Conservation (phyloP, 2,329 filamentous ascomycete species). For the Ascochyta rabiei region DNA sequence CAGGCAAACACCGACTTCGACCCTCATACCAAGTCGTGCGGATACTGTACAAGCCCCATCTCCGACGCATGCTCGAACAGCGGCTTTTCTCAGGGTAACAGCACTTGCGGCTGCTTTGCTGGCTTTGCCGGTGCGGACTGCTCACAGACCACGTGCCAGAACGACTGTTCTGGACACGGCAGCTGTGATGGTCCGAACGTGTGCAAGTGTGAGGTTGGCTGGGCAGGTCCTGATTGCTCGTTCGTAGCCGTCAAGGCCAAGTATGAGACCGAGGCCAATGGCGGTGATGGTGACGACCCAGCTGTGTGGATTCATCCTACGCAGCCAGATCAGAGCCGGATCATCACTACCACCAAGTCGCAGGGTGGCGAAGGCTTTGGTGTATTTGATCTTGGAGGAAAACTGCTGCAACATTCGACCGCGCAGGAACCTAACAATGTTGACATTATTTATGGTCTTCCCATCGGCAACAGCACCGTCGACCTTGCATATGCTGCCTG, state of each 20-base stretch:
- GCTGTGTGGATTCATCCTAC: conserved; percentile 41
- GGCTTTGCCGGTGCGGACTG: conserved; percentile 35
- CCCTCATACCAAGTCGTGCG: conserved; percentile 25
- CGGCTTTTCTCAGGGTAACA: conserved; percentile 18
- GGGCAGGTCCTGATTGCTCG: conserved; percentile 38
- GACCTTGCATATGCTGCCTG: conserved; percentile 61
- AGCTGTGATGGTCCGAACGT: conserved; percentile 33
- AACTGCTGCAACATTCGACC: conserved; percentile 53
- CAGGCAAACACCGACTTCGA: conserved; percentile 26
- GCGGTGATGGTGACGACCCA: conserved; percentile 42
- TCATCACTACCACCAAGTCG: conserved; percentile 61
- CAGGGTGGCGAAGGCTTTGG: conserved; percentile 56
- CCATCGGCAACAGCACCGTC: conserved; percentile 51
- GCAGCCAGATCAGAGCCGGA: conserved; percentile 51
- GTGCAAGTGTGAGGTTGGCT: conserved; percentile 34
- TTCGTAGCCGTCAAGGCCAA: conserved; percentile 38
- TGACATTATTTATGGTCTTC: conserved; percentile 59
- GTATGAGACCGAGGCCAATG: conserved; percentile 42
- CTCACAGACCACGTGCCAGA: conserved; percentile 26
- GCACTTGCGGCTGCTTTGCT: conserved; percentile 32
- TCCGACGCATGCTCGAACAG: conserved; percentile 29
- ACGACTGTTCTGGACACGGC: conserved; percentile 36
- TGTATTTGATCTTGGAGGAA: conserved; percentile 58
- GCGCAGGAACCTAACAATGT: conserved; percentile 61
- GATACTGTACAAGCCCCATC: conserved; percentile 22